Evolutionary conservation across 1,139 yeast genomes (phyloP), one percentile per base, ranked within the genome.

Genomic region (Geotrichum restrictum): DNA sequence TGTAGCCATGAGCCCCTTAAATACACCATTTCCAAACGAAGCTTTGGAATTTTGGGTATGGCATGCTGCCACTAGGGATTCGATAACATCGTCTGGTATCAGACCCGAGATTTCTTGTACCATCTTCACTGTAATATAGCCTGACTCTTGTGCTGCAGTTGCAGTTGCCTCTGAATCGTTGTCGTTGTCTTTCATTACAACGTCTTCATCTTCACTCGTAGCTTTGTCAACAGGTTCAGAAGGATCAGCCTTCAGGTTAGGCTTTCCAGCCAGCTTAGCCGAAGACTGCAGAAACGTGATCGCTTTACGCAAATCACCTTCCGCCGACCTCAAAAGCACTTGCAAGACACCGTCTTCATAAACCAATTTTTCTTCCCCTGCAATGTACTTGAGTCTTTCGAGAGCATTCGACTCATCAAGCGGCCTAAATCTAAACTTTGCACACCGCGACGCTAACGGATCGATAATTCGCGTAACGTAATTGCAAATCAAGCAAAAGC

Each of bases 381-480:
- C 80, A 57, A 93, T 83, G 58, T 74, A 79, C 57, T 76, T 68
- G 54, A 93, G 72, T 60, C 98, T 76, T 10, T 68, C 72, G 54
- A 88, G 69, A 0, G 97, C 94, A 63, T 85, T 82, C 2, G 72
- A 74, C 58, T 82, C 78, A 62, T 86, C 91, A 57, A 93, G 75
- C 49, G 86, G 81, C 61, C 83, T 83, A 74, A 94, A 93, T 61
- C 98, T 76, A 69, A 93, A 94, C 67, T 93, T 93, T 46, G 97
- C 88, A 70, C 98, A 93, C 65, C 99, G 79, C 48, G 96, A 88
- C 3, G 98, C 97, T 58, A 93, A 73, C 1, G 99, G 98, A 63
- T 91, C 98, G 57, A 94, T 94, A 62, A 93, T 93, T 56, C 98
- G 77, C 2, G 98, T 94, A 58, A 94, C 94, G 69, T 93, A 93